Conservation (phyloP, 2,329 filamentous ascomycete species). For the Arthroderma sp. region DNA sequence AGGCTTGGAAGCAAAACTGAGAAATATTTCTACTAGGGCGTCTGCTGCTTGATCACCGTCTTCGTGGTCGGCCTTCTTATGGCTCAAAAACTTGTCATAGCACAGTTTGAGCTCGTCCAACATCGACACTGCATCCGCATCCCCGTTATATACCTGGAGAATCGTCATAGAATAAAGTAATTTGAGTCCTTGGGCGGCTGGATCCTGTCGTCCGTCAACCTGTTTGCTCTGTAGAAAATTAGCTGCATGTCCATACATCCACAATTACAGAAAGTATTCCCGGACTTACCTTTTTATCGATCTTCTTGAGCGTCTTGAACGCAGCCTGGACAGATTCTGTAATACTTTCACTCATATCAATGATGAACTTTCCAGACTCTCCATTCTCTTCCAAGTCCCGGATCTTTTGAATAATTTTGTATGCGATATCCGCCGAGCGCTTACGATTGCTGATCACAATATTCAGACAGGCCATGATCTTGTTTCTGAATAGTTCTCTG, state of each 20-base stretch:
- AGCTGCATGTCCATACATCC: background rate
- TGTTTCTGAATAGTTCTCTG: conserved; percentile 42
- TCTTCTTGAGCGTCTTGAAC: conserved; percentile 30
- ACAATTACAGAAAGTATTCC: background rate
- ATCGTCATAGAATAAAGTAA: conserved; percentile 75
- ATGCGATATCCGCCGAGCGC: conserved; percentile 28
- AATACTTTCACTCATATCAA: conserved; percentile 38
- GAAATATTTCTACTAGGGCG: conserved; percentile 70
- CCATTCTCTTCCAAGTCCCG: conserved; percentile 27
- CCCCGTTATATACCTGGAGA: conserved; percentile 80
- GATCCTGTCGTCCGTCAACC: conserved; percentile 36
- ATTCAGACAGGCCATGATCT: conserved; percentile 44
- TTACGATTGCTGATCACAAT: conserved; percentile 36
- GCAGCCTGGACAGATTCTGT: conserved; percentile 32
- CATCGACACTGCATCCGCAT: conserved; percentile 71
- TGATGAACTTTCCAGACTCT: conserved; percentile 33
- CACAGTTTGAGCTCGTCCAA: conserved; percentile 70
- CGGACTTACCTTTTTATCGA: conserved; percentile 28
- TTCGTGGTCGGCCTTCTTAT: conserved; percentile 42
- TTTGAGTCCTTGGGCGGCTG: conserved; percentile 52
- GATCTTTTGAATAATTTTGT: conserved; percentile 31
- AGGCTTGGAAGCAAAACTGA: conserved; percentile 79
- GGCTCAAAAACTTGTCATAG: conserved; percentile 49
- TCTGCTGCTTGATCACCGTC: conserved; percentile 47
- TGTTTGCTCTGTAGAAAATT: conserved; percentile 40